Conservation (phyloP, 768 basidiomycete genomes). For the Leccinum subtestaceum region DNA sequence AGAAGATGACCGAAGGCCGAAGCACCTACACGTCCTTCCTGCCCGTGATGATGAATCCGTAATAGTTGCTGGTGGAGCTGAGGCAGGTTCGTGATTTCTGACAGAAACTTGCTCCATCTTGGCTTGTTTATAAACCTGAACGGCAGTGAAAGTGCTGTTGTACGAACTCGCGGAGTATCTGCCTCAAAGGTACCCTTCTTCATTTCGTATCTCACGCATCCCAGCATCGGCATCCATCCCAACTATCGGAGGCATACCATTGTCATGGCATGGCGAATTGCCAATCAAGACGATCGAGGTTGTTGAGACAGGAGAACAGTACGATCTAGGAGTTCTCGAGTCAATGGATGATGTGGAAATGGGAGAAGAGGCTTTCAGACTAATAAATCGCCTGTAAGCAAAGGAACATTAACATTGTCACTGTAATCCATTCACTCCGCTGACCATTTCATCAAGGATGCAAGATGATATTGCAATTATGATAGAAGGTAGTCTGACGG, state of each 20-base stretch:
- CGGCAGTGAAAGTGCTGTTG: slow-evolving; percentile 59
- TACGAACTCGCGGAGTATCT: slow-evolving; percentile 72
- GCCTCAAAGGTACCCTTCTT: slow-evolving; percentile 58
- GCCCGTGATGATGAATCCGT: slow-evolving; percentile 41
- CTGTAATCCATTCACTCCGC: not conserved
- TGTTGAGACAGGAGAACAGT: slow-evolving; percentile 47
- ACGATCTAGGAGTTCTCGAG: slow-evolving; percentile 45
- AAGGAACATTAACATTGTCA: not conserved
- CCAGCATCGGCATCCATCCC: slow-evolving; percentile 11
- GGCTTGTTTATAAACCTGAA: not conserved
- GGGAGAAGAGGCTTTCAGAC: slow-evolving; percentile 57
- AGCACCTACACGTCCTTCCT: slow-evolving; percentile 39
- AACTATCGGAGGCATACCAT: slow-evolving; percentile 22
- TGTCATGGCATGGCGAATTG: slow-evolving; percentile 42
- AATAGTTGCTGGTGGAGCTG: slow-evolving; percentile 29
- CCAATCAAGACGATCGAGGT: slow-evolving; percentile 56
- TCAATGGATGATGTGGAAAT: slow-evolving; percentile 23
- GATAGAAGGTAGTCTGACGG: slow-evolving; percentile 47
- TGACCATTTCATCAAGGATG: slow-evolving; percentile 31
- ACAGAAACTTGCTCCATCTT: not conserved
- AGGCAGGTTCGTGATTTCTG: slow-evolving; percentile 26
- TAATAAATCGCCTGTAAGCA: slow-evolving; percentile 61
- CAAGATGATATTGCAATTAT: slow-evolving; percentile 62
- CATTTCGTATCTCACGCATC: slow-evolving; percentile 52
- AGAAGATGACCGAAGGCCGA: no score